Evolutionary conservation across 768 basidiomycete genomes (phyloP).

Genomic region (Boletus rubropictus): DNA sequence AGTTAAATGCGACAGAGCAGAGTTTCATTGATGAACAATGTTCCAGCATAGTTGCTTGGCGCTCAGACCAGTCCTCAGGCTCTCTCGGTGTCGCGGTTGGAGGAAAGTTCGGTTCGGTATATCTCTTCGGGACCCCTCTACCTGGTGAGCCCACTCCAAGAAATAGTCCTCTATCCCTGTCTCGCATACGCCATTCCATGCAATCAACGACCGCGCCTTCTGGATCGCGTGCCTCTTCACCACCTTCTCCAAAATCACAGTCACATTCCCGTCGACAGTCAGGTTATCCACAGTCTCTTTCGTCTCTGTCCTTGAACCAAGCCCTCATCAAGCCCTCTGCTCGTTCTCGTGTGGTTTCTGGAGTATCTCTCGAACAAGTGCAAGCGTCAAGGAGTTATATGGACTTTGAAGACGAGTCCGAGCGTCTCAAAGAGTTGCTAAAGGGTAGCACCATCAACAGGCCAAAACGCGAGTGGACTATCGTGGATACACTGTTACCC

Average conservation of each 20-base stretch:
- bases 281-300: slow-evolving; percentile 31
- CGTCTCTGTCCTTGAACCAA: slow-evolving; percentile 32
- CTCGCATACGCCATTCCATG: slow-evolving; percentile 12
- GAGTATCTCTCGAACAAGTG: slow-evolving; percentile 60
- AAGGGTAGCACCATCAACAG: slow-evolving; percentile 45
- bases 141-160: slow-evolving; percentile 18
- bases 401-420: slow-evolving; percentile 77
- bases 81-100: slow-evolving; percentile 20
- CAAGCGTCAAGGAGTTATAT: slow-evolving; percentile 77
- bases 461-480: slow-evolving; percentile 20
- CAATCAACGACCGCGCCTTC: slow-evolving; percentile 2
- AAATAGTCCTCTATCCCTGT: slow-evolving; percentile 3
- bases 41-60: slow-evolving; percentile 18
- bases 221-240: slow-evolving; percentile 10
- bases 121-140: slow-evolving; percentile 24
- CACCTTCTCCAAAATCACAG: slow-evolving; percentile 18
- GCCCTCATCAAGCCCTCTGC: slow-evolving; percentile 50
- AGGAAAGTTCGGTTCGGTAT: slow-evolving; percentile 21
- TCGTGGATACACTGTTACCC: slow-evolving; percentile 30
- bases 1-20: slow-evolving; percentile 16
- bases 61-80: slow-evolving; percentile 1
- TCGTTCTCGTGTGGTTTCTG: slow-evolving; percentile 64
- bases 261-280: slow-evolving; percentile 26
- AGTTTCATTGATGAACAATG: slow-evolving; percentile 22
- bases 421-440: slow-evolving; percentile 68